Evolutionary conservation across 164 flowering plant genomes (phyloP), one percentile per base, ranked within the genome.

Genomic region (Brasenia schreberi): DNA sequence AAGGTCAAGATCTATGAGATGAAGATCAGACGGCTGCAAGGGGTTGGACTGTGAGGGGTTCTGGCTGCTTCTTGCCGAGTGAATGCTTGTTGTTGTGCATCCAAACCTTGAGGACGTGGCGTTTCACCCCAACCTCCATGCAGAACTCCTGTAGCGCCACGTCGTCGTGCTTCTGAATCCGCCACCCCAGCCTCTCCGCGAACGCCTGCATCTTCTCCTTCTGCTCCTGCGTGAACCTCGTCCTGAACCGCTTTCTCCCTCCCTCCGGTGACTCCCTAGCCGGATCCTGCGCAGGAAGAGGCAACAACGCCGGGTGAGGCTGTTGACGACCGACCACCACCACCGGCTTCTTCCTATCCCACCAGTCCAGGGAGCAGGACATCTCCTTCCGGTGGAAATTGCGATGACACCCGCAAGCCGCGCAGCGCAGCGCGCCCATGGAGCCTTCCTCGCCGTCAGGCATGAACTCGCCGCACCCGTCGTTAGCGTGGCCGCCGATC

Each of bases 1-100:
- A 49, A 9, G 56, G 9, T 49, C 56, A 49, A 14, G 16, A 14
- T 9, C 56, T 9, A 16, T 9, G 56, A 49, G 56, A 49, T 49
- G 16, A 14, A 49, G 56, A 49, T 49, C 56, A 49, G 56, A 49
- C 56, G 56, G 56, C 39, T 33, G 39, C 39, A 23, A 23, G 27
- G 27, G 27, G 27, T 23, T 23, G 27, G 27, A 2, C 27, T 23
- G 2, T 2, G 56, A 49, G 56, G 56, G 56, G 56, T 14, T 49
- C 56, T 9, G 56, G 56, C 62, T 33, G 39, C 68, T 69, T 76
- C 74, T 79, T 84, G 4, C 70, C 84, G 4, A 80, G 70, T 11
- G 83, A 79, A 81, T 81, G 81, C 83, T 89, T 89, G 77, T 89
- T 87, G 77, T 89, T 89, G 62, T 89, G 96, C 96, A 89, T 89